Evolutionary conservation across 164 flowering plant species (phyloP).

Genomic region (Macadamia integrifolia): DNA sequence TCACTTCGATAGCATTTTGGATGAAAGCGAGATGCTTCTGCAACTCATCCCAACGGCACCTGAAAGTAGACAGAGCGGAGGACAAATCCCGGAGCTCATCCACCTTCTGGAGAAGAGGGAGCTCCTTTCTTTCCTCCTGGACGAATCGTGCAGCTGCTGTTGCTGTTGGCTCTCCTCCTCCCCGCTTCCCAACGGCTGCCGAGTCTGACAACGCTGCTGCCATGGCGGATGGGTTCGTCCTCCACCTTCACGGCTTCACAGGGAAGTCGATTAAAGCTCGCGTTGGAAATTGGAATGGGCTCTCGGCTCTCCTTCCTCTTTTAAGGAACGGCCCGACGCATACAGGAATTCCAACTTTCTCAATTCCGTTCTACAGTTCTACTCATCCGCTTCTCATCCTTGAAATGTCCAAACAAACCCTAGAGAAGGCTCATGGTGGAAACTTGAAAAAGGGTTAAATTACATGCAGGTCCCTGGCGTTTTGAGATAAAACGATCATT

Average conservation of each 20-base stretch:
- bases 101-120: conserved; percentile 5
- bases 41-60: conserved; percentile 32
- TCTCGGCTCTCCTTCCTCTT: no score
- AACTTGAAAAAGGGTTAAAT: no score
- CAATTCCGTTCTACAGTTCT: no score
- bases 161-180: background rate
- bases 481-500: no score
- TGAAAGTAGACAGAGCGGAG: conserved; percentile 29
- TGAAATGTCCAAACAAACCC: no score
- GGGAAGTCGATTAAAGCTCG: background rate
- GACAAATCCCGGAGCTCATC: conserved; percentile 28
- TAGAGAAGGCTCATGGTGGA: no score
- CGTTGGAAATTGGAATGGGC: no score
- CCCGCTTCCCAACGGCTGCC: background rate
- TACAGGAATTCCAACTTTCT: no score
- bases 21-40: conserved; percentile 41
- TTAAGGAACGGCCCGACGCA: no score
- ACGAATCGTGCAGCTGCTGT: background rate
- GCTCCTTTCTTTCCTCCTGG: background rate
- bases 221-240: background rate
- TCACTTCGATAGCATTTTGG: conserved; percentile 15
- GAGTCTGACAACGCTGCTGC: background rate
- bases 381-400: no score
- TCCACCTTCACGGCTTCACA: background rate
- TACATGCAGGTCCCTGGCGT: no score